A percentile compares a stretch with the other conserved stretches of the same genome.
These are phyloP conservation scores for Gaeumannomyces sp. DNA, from an alignment of 2,329 filamentous ascomycete species.

Conservation along the genomic window DNA sequence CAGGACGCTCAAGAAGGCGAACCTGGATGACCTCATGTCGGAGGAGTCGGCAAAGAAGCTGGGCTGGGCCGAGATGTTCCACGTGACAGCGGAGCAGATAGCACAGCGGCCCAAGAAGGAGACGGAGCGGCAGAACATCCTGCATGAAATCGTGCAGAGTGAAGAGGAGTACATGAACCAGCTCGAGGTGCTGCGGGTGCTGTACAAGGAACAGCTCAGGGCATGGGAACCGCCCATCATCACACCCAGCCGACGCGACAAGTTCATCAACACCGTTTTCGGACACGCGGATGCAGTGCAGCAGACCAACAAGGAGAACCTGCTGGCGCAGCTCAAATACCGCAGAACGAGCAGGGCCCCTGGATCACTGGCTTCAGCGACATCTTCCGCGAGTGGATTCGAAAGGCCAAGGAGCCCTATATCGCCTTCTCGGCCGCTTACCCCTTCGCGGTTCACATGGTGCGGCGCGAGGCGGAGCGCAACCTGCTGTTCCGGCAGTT, in stretches of 20 bases:
- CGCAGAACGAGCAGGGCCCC: conserved; percentile 94
- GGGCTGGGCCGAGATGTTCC: conserved; percentile 89
- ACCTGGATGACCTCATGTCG: conserved; percentile 66
- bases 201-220: conserved; percentile 79
- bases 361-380: conserved; percentile 94
- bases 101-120: conserved; percentile 75
- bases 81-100: conserved; percentile 69
- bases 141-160: conserved; percentile 91
- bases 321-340: conserved; percentile 91
- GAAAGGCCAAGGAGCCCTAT: conserved; percentile 83
- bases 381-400: conserved; percentile 96
- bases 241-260: conserved; percentile 66
- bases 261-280: conserved; percentile 81
- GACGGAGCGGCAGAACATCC: conserved; percentile 83
- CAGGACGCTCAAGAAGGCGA: conserved; percentile 89
- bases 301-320: conserved; percentile 84
- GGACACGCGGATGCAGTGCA: conserved; percentile 85
- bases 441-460: conserved; percentile 73
- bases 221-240: conserved; percentile 74
- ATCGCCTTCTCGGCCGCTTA: conserved; percentile 88
- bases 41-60: conserved; percentile 63
- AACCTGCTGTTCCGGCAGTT: conserved; percentile 86
- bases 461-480: conserved; percentile 75
- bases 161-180: conserved; percentile 90
- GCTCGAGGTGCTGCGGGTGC: conserved; percentile 73